Percentiles rank a stretch among this genome's conserved stretches.
phyloP scores from a whole-genome alignment of 2,329 filamentous ascomycete genomes.

The Fusarium zealandicum region DNA sequence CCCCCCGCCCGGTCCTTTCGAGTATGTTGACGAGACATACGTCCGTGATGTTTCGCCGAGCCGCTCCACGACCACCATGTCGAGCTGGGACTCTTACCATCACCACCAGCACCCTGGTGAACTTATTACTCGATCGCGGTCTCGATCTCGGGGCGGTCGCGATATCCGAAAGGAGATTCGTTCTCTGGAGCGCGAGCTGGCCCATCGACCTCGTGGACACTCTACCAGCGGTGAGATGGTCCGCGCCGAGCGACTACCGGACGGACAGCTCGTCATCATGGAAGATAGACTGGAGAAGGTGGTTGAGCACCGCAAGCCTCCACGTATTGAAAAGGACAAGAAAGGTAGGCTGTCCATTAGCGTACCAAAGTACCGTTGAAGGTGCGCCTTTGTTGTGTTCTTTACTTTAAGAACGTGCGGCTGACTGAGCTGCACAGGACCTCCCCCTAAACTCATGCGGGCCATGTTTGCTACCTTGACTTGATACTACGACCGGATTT shows the following conservation, averaged over 20 bases:
- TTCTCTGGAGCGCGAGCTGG: constrained; percentile 65
- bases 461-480: constrained; percentile 77
- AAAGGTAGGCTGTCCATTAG: constrained; percentile 95
- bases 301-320: constrained; percentile 61
- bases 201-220: constrained; percentile 47
- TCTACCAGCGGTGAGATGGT: constrained; percentile 60
- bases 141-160: constrained; percentile 58
- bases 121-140: constrained; percentile 53
- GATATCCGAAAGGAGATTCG: constrained; percentile 78
- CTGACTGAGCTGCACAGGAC: constrained; percentile 58
- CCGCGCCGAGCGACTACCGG: constrained; percentile 63
- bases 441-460: constrained; percentile 68
- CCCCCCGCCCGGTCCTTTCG: constrained; percentile 46
- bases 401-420: constrained; percentile 32
- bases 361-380: constrained; percentile 73
- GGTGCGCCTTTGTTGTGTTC: constrained; percentile 51
- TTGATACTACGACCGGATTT: constrained; percentile 45
- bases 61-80: constrained; percentile 49
- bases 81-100: constrained; percentile 44
- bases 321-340: constrained; percentile 85
- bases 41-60: constrained; percentile 60
- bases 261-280: constrained; percentile 70
- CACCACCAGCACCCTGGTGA: constrained; percentile 44
- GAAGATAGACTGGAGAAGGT: constrained; percentile 65
- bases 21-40: constrained; percentile 56